phyloP scores from a whole-genome alignment of 2,329 filamentous ascomycete genomes.

The Colletotrichum acutatum region DNA sequence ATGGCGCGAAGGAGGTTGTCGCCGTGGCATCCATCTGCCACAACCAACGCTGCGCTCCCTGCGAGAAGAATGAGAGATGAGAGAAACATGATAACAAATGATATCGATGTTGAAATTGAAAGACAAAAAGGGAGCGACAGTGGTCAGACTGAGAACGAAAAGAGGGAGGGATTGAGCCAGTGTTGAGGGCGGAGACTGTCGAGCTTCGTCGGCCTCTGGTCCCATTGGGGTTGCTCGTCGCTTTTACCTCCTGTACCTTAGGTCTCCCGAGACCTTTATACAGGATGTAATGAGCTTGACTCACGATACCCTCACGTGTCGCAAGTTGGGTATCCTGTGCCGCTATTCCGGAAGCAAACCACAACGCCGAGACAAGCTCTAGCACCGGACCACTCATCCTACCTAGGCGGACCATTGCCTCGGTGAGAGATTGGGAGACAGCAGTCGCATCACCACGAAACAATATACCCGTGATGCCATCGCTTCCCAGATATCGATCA shows the following conservation, averaged over 20 bases:
- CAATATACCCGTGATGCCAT: not conserved
- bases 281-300: not conserved
- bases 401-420: not conserved
- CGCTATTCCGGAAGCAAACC: not conserved
- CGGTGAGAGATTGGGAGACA: no score
- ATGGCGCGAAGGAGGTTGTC: conserved; percentile 35
- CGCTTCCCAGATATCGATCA: not conserved
- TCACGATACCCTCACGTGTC: not conserved
- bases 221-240: not conserved
- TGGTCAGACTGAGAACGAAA: no score
- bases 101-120: not conserved
- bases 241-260: not conserved
- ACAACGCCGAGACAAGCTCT: not conserved
- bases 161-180: not conserved
- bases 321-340: not conserved
- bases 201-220: not conserved
- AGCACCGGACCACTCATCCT: not conserved
- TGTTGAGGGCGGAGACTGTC: not conserved
- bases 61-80: not conserved
- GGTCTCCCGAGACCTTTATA: conserved; percentile 15
- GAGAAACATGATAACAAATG: not conserved
- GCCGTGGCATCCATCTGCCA: conserved; percentile 24
- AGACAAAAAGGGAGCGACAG: no score
- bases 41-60: not conserved
- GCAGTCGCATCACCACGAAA: not conserved